phyloP scores from a whole-genome alignment of 208 protist species.

The Crithidia acanthocephali region DNA sequence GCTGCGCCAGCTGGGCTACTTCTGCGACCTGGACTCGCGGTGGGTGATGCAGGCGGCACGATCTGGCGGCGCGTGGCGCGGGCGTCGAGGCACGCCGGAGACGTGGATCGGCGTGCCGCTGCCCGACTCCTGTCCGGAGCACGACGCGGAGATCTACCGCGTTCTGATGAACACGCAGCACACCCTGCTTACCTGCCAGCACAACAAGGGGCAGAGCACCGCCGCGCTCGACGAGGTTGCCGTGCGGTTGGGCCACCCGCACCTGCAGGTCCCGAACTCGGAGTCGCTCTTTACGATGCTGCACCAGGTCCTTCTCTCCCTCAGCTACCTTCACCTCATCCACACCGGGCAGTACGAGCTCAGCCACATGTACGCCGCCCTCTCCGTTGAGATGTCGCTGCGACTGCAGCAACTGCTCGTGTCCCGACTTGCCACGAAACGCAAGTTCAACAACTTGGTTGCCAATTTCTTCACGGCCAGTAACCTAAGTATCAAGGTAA shows the following conservation, averaged over 20 bases:
- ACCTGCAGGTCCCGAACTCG: slow-evolving; percentile 21
- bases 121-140: slow-evolving; percentile 45
- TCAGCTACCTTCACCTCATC: slow-evolving; percentile 71
- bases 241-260: not conserved
- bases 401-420: slow-evolving; percentile 20
- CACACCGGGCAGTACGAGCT: slow-evolving; percentile 50
- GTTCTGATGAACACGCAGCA: slow-evolving; percentile 25
- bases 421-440: slow-evolving; percentile 6
- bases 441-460: too few relatives aligned
- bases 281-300: slow-evolving; percentile 36
- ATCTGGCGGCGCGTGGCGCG: not conserved
- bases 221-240: not conserved
- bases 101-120: slow-evolving; percentile 21
- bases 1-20: slow-evolving; percentile 71
- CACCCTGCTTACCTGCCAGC: slow-evolving; percentile 30
- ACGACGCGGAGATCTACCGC: slow-evolving; percentile 34
- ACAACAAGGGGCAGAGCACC: not conserved
- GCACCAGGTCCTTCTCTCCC: slow-evolving; percentile 40
- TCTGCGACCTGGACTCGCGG: slow-evolving; percentile 60
- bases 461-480: too few relatives aligned
- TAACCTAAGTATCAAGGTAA: too few relatives aligned
- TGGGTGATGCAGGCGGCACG: not conserved
- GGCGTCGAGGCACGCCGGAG: not conserved
- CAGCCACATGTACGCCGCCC: slow-evolving; percentile 67
- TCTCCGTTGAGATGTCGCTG: slow-evolving; percentile 50